phyloP scores from a whole-genome alignment of 257 asterid genomes.

The Solanum pennellii region DNA sequence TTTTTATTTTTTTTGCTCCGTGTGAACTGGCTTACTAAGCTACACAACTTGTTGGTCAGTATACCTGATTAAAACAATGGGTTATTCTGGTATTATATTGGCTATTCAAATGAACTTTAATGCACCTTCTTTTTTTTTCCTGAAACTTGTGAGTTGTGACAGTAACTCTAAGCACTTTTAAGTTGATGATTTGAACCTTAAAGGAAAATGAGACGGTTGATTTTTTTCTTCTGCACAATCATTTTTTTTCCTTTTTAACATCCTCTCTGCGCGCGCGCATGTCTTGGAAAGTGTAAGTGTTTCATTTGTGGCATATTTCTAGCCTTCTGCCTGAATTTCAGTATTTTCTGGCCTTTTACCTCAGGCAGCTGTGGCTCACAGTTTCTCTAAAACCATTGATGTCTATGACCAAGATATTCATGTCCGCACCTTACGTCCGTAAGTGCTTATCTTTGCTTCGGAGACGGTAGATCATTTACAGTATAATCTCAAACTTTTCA shows the following conservation, averaged over 20 bases:
- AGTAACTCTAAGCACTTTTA: background rate
- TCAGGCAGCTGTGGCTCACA: slow-evolving; percentile 84
- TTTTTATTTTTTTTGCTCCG: background rate
- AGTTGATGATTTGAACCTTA: background rate
- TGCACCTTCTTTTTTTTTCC: background rate
- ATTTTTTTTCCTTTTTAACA: background rate
- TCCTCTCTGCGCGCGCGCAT: background rate
- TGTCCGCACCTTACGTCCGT: slow-evolving; percentile 71
- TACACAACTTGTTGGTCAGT: background rate
- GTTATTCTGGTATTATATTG: background rate
- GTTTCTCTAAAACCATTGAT: slow-evolving; percentile 76
- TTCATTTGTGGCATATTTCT: background rate
- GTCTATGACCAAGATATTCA: slow-evolving; percentile 91
- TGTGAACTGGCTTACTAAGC: background rate
- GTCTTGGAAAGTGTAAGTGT: background rate
- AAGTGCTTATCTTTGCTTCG: slow-evolving; percentile 20
- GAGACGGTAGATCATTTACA: background rate
- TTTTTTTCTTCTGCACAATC: background rate
- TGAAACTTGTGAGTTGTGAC: background rate
- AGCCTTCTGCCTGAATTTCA: slow-evolving; percentile 2
- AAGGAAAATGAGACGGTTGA: background rate
- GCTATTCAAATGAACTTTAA: background rate
- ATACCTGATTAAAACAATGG: background rate
- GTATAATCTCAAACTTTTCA: background rate
- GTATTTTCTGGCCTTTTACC: slow-evolving; percentile 2